Base-by-base conservation (phyloP, 768 basidiomycete species). In the Erythrobasidium yunnanense region DNA sequence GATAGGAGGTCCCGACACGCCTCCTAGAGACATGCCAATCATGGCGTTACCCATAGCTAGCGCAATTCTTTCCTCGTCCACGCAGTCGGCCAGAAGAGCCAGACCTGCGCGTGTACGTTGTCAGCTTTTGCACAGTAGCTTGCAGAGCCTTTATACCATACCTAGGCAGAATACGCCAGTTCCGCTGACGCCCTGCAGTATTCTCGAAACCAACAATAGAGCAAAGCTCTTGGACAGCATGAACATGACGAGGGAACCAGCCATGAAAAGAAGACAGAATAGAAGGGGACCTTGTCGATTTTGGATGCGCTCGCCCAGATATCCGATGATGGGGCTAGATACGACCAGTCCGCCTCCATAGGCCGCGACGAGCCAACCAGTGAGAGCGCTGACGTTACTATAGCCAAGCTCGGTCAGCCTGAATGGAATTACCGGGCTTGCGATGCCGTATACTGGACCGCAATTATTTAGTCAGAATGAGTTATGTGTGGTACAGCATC, bases 371-470 rank as follows among this genome's bases (percentile, higher is more conserved):
- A 73, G 63, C 70, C 70, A 73, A 0, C 70, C 71, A 0, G 73
- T 73, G 47, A 68, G 56, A 5, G 68, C 53, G 3, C 65, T 62
- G 3, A 73, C 42, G 17, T 71, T 45, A 8, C 30, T 32, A 65
- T 72, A 72, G 22, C 73, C 73, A 7, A 73, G 54, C 2, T 42
- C 62, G 17, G 58, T 34, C 1, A 72, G 66, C 1, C 70, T 67
- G 33, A 71, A 73, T 17, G 73, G 73, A 15, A 71, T 63, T 42
- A 71, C 68, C 29, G 72, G 72, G 2, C 69, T 70, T 6, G 57
- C 57, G 13, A 68, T 25, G n/a, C 67, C 67, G 22, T 68, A 68
- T 2, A 68, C 47, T 52, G 62, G 20, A 29, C 8, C 2, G 49
- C 11, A 4, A 33, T 15, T 7, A 22, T 29, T 51, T 34, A 63